Percentiles rank a stretch among this genome's conserved stretches.
Evolutionary conservation across 2,329 filamentous ascomycete species (phyloP).

Genomic region (Colletotrichum sp.): DNA sequence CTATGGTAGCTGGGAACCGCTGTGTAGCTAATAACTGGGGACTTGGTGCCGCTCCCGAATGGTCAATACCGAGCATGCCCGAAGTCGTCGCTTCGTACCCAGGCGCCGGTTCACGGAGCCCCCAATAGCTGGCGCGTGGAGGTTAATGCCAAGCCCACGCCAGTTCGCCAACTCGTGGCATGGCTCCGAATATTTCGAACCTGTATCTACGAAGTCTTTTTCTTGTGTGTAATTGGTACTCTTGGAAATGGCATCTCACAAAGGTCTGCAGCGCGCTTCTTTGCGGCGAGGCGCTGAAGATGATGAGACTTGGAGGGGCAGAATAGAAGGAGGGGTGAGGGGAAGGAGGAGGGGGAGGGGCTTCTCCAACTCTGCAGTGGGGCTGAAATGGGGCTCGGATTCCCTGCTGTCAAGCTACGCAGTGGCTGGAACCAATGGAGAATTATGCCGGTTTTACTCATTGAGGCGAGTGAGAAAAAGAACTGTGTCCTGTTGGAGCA

Average conservation of each 20-base stretch:
- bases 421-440: not conserved
- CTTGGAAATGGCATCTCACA: not conserved
- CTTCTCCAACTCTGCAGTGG: not conserved
- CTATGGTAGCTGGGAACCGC: not conserved
- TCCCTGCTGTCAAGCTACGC: not conserved
- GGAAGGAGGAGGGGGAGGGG: constrained; percentile 12
- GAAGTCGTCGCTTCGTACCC: not conserved
- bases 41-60: not conserved
- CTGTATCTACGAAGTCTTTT: not conserved
- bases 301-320: constrained; percentile 3
- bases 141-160: not conserved
- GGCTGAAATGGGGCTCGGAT: not conserved
- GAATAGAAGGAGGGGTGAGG: not conserved
- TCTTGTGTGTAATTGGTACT: not conserved
- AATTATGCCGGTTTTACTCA: constrained; percentile 4
- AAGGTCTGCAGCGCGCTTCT: not conserved
- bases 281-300: not conserved
- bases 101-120: constrained; percentile 6
- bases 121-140: not conserved
- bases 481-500: not conserved
- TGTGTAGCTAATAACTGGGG: not conserved
- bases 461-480: not conserved
- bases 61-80: not conserved
- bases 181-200: not conserved
- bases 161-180: not conserved